Conservation (phyloP, 2,329 filamentous ascomycete genomes). For the Pseudodiploospora longispora region DNA sequence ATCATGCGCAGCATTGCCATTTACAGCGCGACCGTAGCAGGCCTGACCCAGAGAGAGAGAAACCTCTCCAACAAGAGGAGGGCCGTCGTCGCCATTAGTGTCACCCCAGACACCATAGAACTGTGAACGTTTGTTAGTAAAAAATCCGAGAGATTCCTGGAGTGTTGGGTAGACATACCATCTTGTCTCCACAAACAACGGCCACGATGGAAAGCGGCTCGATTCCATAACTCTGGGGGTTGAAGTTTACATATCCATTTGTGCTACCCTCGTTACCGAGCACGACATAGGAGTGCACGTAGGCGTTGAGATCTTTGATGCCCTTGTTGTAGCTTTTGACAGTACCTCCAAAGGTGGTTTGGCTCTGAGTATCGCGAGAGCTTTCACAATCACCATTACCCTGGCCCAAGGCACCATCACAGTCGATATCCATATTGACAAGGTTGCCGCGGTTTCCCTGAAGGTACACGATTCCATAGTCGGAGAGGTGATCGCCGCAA, state of each 20-base stretch:
- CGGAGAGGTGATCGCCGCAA: conserved; percentile 32
- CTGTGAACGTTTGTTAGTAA: conserved; percentile 13
- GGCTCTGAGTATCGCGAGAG: conserved; percentile 30
- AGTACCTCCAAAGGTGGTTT: conserved; percentile 36
- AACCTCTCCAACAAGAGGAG: conserved; percentile 41
- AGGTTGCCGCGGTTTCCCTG: conserved; percentile 28
- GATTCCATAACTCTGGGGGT: conserved; percentile 33
- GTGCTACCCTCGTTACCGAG: conserved; percentile 39
- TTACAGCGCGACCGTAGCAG: conserved; percentile 43
- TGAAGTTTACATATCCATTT: conserved; percentile 26
- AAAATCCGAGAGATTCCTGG: not conserved
- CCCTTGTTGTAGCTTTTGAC: conserved; percentile 28
- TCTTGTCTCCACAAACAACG: conserved; percentile 42
- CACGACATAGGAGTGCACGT: conserved; percentile 45
- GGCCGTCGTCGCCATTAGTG: conserved; percentile 42
- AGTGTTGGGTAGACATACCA: conserved; percentile 22
- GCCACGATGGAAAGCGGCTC: conserved; percentile 45
- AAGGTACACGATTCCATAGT: conserved; percentile 35
- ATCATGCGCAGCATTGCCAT: conserved; percentile 34
- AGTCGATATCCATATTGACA: conserved; percentile 35
- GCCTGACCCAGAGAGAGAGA: conserved; percentile 44
- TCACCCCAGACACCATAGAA: conserved; percentile 52
- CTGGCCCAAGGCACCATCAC: conserved; percentile 39
- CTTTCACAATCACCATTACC: conserved; percentile 26
- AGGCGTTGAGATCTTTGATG: conserved; percentile 38